Conservation (phyloP, 805 yeast species). For the Candida verbasci region DNA sequence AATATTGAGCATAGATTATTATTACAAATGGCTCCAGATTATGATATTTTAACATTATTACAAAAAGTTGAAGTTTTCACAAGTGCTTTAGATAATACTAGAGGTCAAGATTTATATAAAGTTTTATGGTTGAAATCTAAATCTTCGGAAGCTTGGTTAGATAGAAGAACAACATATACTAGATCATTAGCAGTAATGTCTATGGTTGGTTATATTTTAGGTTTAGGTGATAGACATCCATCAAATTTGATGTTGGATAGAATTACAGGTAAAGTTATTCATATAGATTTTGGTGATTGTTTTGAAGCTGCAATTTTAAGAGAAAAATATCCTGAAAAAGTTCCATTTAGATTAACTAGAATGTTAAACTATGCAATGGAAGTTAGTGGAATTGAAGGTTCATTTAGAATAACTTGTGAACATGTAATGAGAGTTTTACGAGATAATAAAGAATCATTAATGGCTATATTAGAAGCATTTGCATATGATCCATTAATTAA, state of each 20-base stretch:
- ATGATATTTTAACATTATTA: constrained; percentile 79
- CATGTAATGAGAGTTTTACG: constrained; percentile 94
- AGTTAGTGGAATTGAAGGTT: constrained; percentile 97
- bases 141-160: constrained; percentile 96
- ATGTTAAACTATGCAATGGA: constrained; percentile 99
- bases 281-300: constrained; percentile 98
- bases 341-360: constrained; percentile 92
- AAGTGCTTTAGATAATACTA: constrained; percentile 88
- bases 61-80: constrained; percentile 97
- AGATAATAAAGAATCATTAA: constrained; percentile 89
- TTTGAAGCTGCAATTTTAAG: constrained; percentile 96
- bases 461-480: constrained; percentile 97
- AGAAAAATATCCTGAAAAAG: constrained; percentile 97
- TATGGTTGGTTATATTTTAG: constrained; percentile 95
- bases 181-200: constrained; percentile 97
- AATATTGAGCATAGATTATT: constrained; percentile 93
- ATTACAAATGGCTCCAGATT: constrained; percentile 97
- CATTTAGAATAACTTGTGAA: constrained; percentile 93
- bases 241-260: constrained; percentile 94
- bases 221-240: constrained; percentile 97
- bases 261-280: constrained; percentile 91
- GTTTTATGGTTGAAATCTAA: constrained; percentile 95
- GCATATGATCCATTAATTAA: constrained; percentile 97
- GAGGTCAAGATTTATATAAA: constrained; percentile 94
- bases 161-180: constrained; percentile 93